phyloP scores from a whole-genome alignment of 176 grass and related monocot species.

The Bromus sterilis region DNA sequence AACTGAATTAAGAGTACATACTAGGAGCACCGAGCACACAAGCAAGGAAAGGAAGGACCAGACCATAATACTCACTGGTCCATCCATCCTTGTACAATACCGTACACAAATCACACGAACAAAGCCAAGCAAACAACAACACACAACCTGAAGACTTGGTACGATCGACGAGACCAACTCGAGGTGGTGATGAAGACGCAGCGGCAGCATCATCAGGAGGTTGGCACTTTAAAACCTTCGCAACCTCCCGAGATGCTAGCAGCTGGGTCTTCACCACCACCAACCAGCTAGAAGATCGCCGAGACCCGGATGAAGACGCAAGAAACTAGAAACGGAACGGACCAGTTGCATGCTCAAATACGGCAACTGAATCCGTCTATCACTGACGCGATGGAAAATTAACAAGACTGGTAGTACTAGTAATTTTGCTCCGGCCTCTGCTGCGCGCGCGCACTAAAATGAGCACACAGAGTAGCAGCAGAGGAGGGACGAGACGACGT shows the following conservation, averaged over 20 bases:
- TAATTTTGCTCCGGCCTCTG: background rate
- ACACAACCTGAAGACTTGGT: background rate
- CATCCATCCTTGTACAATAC: background rate
- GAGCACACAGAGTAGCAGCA: constrained; percentile 29
- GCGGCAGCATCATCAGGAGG: background rate
- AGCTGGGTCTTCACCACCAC: background rate
- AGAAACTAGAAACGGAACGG: background rate
- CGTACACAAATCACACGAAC: background rate
- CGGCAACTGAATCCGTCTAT: background rate
- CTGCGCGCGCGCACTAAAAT: constrained; percentile 35
- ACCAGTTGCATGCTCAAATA: constrained; percentile 26
- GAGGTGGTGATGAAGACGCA: background rate
- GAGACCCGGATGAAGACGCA: background rate
- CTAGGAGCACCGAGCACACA: background rate
- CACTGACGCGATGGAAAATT: background rate
- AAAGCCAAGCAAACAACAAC: background rate
- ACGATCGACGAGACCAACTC: background rate
- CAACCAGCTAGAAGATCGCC: background rate
- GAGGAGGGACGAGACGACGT: background rate
- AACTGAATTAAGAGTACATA: too few relatives aligned
- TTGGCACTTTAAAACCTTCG: constrained; percentile 12
- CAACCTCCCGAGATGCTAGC: constrained; percentile 11
- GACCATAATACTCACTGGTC: constrained; percentile 15
- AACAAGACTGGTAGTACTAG: background rate
- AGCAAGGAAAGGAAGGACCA: background rate